Evolutionary conservation across 192 early-diverging fungal genomes (phyloP).

Genomic region (Coemansia sp.): DNA sequence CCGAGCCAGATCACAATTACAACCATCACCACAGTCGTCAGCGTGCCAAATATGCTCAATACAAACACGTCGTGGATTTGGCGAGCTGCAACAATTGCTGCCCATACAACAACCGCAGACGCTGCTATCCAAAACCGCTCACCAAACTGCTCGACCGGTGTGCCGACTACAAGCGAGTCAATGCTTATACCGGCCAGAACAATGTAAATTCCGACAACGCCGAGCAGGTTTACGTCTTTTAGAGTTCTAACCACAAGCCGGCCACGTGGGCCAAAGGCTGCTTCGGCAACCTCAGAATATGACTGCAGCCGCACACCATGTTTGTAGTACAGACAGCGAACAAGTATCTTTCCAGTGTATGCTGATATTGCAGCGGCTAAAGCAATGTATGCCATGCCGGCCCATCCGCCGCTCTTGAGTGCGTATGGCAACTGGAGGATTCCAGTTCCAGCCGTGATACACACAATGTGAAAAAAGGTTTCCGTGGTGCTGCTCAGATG

Average conservation of each 20-base stretch:
- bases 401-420: conserved; percentile 73
- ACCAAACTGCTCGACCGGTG: conserved; percentile 43
- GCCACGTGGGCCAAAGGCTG: conserved; percentile 69
- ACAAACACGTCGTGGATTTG: conserved; percentile 77
- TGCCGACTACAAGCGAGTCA: conserved; percentile 52
- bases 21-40: conserved; percentile 71
- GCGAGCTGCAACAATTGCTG: conserved; percentile 74
- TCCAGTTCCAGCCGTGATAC: conserved; percentile 78
- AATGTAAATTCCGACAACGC: conserved; percentile 67
- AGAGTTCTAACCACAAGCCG: conserved; percentile 52
- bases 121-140: conserved; percentile 64
- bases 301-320: conserved; percentile 58
- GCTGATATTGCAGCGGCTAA: conserved; percentile 66
- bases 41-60: conserved; percentile 69
- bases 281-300: conserved; percentile 66
- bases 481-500: conserved; percentile 31
- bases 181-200: conserved; percentile 75
- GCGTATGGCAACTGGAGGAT: conserved; percentile 82
- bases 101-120: conserved; percentile 57
- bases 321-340: conserved; percentile 71
- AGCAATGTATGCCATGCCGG: conserved; percentile 64
- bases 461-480: conserved; percentile 55
- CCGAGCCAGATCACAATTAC: conserved; percentile 60
- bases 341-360: conserved; percentile 70
- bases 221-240: conserved; percentile 65